These are phyloP conservation scores for Suhomyces xylopsoci DNA, from an alignment of 805 yeast genomes.

Conservation along the genomic window DNA sequence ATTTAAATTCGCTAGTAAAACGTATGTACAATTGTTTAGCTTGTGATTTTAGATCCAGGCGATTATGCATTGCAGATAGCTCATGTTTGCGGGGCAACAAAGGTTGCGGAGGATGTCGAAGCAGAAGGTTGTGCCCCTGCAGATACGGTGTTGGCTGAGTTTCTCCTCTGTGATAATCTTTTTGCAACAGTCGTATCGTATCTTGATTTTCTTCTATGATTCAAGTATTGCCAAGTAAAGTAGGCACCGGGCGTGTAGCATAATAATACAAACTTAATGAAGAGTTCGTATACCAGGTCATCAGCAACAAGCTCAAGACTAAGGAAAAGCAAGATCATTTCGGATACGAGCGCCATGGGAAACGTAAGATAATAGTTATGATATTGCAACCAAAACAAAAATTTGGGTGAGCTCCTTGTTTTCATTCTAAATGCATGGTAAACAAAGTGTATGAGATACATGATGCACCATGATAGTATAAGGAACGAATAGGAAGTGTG, in stretches of 20 bases:
- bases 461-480: constrained; percentile 35
- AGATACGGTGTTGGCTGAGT: constrained; percentile 5
- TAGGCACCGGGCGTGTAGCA: constrained; percentile 37
- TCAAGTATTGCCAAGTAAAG: constrained; percentile 31
- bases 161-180: constrained; percentile 4
- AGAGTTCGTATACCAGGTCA: constrained; percentile 20
- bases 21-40: neutral
- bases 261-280: constrained; percentile 25
- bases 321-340: constrained; percentile 34
- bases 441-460: constrained; percentile 28
- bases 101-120: neutral
- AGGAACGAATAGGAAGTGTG: constrained; percentile 40
- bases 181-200: constrained; percentile 12
- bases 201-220: constrained; percentile 15
- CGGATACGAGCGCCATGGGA: constrained; percentile 32
- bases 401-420: constrained; percentile 33
- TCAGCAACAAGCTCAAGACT: constrained; percentile 30
- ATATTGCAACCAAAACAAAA: constrained; percentile 37
- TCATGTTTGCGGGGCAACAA: neutral
- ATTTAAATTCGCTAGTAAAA: neutral
- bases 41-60: neutral
- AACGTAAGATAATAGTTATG: constrained; percentile 32
- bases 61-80: neutral
- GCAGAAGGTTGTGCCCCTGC: neutral
- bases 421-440: constrained; percentile 36